These are phyloP conservation scores for Cicer cuneatum DNA, from an alignment of 306 rosid genomes.

Conservation along the genomic window DNA sequence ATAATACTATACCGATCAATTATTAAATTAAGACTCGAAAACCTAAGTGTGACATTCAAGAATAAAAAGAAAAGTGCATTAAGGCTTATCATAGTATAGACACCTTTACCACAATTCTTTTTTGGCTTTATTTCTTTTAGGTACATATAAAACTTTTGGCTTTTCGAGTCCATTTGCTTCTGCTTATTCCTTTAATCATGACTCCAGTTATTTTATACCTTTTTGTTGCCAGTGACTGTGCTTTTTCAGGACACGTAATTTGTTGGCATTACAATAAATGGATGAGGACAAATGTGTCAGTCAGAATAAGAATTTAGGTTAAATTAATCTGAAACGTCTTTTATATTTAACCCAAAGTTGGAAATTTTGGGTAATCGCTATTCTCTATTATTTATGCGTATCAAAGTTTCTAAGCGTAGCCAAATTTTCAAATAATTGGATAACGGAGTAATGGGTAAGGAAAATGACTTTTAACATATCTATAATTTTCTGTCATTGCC, in stretches of 20 bases:
- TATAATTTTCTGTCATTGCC: conserved; percentile 47
- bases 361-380: conserved; percentile 37
- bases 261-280: conserved; percentile 40
- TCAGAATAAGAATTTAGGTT: conserved; percentile 29
- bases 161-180: conserved; percentile 44
- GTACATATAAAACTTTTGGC: conserved; percentile 36
- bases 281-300: conserved; percentile 40
- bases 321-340: conserved; percentile 32
- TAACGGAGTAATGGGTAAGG: conserved; percentile 47
- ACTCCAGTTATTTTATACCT: conserved; percentile 45
- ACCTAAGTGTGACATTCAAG: conserved; percentile 23
- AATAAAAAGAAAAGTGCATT: conserved; percentile 14
- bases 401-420: conserved; percentile 47
- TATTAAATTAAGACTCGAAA: too few species aligned
- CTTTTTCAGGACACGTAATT: conserved; percentile 17
- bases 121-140: conserved; percentile 39
- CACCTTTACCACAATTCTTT: conserved; percentile 32
- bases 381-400: conserved; percentile 42
- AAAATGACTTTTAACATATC: conserved; percentile 49
- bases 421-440: conserved; percentile 48
- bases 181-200: conserved; percentile 44
- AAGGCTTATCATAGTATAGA: conserved; percentile 21
- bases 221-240: conserved; percentile 26
- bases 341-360: conserved; percentile 25
- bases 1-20: too few species aligned